These are phyloP conservation scores for Colletotrichum orbiculare DNA, from an alignment of 2,329 filamentous ascomycete genomes.

Conservation along the genomic window DNA sequence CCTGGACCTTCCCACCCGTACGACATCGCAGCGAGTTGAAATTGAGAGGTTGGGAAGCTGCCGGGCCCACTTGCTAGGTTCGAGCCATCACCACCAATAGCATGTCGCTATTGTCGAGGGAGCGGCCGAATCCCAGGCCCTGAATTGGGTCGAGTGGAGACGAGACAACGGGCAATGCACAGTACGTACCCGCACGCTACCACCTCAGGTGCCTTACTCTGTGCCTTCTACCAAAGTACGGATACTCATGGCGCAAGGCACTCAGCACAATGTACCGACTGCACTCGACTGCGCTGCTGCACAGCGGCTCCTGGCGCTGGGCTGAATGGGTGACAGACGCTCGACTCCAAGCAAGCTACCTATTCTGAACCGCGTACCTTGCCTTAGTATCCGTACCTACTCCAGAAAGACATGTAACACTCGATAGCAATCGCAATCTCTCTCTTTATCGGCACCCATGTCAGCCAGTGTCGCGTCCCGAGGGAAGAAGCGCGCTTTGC, in stretches of 20 bases:
- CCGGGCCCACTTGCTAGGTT: slow-evolving; percentile 33
- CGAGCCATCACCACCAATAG: slow-evolving; percentile 29
- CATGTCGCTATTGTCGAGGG: not conserved
- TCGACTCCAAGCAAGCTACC: not conserved
- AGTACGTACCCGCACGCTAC: not conserved
- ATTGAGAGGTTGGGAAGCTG: slow-evolving; percentile 48
- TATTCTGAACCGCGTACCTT: not conserved
- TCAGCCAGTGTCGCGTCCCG: slow-evolving; percentile 14
- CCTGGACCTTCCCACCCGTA: slow-evolving; percentile 12
- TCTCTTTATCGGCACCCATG: not conserved
- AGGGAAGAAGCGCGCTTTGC: slow-evolving; percentile 12
- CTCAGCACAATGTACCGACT: no score
- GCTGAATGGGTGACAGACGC: slow-evolving; percentile 13
- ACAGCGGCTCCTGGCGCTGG: not conserved
- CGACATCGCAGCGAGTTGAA: slow-evolving; percentile 38
- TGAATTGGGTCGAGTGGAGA: slow-evolving; percentile 21
- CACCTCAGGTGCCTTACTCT: no score
- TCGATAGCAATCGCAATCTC: not conserved
- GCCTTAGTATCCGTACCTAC: not conserved
- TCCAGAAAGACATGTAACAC: no score
- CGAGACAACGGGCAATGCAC: not conserved
- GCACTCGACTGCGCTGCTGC: no score
- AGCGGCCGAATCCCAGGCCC: slow-evolving; percentile 24
- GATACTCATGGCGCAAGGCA: no score
- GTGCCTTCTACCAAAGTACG: no score